Evolutionary conservation across 805 yeast genomes (phyloP), one percentile per base, ranked within the genome.

Genomic region (Yarrowia sp.): DNA sequence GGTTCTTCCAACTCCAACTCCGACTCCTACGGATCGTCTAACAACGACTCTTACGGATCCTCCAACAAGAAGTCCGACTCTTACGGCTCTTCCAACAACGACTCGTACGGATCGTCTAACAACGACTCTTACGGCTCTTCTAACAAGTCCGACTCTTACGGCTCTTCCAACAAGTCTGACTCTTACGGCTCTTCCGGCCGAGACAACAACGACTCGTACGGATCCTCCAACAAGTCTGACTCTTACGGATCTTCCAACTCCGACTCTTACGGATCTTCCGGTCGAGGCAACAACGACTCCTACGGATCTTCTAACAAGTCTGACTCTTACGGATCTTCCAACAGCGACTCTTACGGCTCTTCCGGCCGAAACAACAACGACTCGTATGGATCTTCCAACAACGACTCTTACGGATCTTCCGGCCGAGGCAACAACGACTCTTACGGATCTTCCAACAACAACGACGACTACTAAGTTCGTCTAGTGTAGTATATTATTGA

Each of bases 71-170:
- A 43, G 14, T 40, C 46, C 5, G 22, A 28, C 19, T 51, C 38
- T 4, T 41, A 46, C 36, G 52, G 52, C 3, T 44, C 51, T 4
- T 44, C 51, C 24, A 46, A 46, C 52, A 17, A 28, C 52, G 52
- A 46, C 12, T 43, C 49, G 6, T 43, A 43, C 49, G 49, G 46
- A 21, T 21, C 41, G 4, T 36, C 41, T 22, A 36, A 22, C 46
- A 9, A 11, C 14, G 65, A 62, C n/a, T 62, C 65, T 8, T 62
- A 62, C 44, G 65, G 65, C 5, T 62, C 65, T 17, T 35, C 35
- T 14, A 62, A 62, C 35, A 51, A 30, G n/a, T 63, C 66, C 17
- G 66, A 64, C 44, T 61, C 66, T 8, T 64, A 44, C 38, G 66
- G 66, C 3, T 64, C 66, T 24, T 32, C 49, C 48, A 63, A 62